Conservation (phyloP, 2,329 filamentous ascomycete genomes). For the Arthroderma sp. region DNA sequence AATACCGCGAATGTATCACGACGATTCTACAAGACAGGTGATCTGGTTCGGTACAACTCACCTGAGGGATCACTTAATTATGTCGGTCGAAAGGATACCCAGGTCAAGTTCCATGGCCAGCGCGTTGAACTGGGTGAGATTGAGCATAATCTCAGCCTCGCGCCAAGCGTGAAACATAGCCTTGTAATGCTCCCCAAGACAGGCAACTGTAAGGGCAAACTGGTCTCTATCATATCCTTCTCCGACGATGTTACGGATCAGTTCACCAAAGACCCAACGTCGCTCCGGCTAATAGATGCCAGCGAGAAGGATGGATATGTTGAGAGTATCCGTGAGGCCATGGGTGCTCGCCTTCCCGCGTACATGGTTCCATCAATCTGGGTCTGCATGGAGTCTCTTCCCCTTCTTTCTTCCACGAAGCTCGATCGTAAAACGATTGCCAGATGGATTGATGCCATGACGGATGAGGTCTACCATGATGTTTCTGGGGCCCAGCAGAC, state of each 20-base stretch:
- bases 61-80: constrained; percentile 27
- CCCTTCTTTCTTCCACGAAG: constrained; percentile 37
- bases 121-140: constrained; percentile 49
- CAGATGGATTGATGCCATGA: constrained; percentile 24
- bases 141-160: constrained; percentile 29
- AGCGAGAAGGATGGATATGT: constrained; percentile 17
- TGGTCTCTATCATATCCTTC: constrained; percentile 26
- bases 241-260: constrained; percentile 11
- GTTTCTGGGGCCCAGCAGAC: constrained; percentile 2
- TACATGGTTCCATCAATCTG: constrained; percentile 40
- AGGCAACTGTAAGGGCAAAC: constrained; percentile 24
- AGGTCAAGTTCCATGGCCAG: constrained; percentile 56
- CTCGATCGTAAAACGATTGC: constrained; percentile 32
- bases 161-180: constrained; percentile 25
- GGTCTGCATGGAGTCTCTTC: constrained; percentile 35
- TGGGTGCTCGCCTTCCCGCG: constrained; percentile 29
- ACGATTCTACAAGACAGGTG: constrained; percentile 33
- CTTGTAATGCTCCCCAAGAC: constrained; percentile 27
- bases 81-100: constrained; percentile 53
- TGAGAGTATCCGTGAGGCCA: constrained; percentile 20
- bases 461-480: constrained; percentile 19
- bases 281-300: constrained; percentile 20
- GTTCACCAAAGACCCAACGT: constrained; percentile 7
- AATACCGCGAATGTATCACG: constrained; percentile 12
- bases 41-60: constrained; percentile 30